phyloP scores from a whole-genome alignment of 2,329 filamentous ascomycete genomes.

The Ampelomyces quisqualis region DNA sequence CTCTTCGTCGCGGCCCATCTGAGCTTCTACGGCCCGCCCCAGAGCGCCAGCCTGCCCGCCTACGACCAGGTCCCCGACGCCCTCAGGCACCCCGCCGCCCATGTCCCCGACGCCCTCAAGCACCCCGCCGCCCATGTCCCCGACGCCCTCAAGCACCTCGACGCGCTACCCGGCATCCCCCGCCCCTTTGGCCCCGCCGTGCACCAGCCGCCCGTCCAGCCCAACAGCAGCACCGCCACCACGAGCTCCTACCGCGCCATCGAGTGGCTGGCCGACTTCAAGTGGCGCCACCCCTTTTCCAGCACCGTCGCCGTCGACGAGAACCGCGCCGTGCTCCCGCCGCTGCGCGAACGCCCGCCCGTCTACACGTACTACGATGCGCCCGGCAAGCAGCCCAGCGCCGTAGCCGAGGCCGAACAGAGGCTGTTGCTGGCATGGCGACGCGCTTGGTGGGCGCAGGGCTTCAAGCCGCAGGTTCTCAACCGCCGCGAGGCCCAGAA shows the following conservation, averaged over 20 bases:
- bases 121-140: constrained; percentile 34
- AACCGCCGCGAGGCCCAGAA: constrained; percentile 77
- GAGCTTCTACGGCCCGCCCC: constrained; percentile 2
- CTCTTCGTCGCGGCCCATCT: constrained; percentile 29
- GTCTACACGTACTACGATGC: constrained; percentile 93
- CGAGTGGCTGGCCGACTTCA: constrained; percentile 86
- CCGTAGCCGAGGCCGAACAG: constrained; percentile 70
- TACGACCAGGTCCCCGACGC: constrained; percentile 28
- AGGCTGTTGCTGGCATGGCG: constrained; percentile 83
- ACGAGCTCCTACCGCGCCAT: constrained; percentile 59
- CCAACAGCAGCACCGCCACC: constrained; percentile 72
- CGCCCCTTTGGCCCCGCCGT: constrained; percentile 69
- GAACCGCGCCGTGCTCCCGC: constrained; percentile 78
- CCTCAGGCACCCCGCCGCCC: constrained; percentile 44
- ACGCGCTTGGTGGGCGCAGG: constrained; percentile 92
- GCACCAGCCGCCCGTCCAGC: constrained; percentile 73
- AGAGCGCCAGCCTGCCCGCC: constrained; percentile 33
- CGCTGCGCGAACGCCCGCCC: constrained; percentile 65
- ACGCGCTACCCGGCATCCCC: constrained; percentile 40
- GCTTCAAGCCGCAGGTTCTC: constrained; percentile 82
- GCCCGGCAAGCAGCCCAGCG: constrained; percentile 61
- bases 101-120: constrained; percentile 31
- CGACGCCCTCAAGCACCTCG: constrained; percentile 42
- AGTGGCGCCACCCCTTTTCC: constrained; percentile 89
- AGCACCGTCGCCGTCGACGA: constrained; percentile 77